Evolutionary conservation across 495 filamentous ascomycete species (phyloP).

Genomic region (Geoglossum glabrum): DNA sequence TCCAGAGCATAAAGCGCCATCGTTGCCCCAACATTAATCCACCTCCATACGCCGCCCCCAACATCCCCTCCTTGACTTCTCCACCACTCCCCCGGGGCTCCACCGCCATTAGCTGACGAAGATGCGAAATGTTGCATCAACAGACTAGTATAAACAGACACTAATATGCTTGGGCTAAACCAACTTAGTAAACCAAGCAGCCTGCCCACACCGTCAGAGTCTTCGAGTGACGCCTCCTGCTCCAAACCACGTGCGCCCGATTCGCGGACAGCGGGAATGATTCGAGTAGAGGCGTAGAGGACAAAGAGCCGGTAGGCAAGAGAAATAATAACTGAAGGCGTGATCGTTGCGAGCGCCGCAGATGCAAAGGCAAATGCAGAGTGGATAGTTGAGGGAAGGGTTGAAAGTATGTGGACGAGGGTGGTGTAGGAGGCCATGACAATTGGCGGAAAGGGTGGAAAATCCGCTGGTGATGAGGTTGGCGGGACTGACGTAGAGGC

Average conservation of each 20-base stretch:
- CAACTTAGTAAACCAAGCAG: conserved; percentile 66
- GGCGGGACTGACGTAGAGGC: conserved; percentile 24
- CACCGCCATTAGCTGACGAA: conserved; percentile 34
- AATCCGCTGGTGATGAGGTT: conserved; percentile 32
- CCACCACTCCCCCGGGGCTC: conserved; percentile 63
- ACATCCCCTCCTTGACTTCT: conserved; percentile 54
- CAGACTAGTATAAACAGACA: conserved; percentile 91
- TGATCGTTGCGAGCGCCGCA: conserved; percentile 80
- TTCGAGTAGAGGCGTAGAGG: conserved; percentile 84
- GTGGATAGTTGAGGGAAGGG: conserved; percentile 63
- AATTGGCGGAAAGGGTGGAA: conserved; percentile 84
- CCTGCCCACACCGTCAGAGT: conserved; percentile 61
- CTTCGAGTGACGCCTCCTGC: conserved; percentile 66
- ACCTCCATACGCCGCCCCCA: conserved; percentile 74
- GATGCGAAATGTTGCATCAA: conserved; percentile 85
- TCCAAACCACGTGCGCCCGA: conserved; percentile 62
- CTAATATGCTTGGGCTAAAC: conserved; percentile 80
- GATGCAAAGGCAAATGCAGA: conserved; percentile 72
- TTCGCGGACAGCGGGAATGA: conserved; percentile 82
- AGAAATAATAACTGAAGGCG: conserved; percentile 83
- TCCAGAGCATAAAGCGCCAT: conserved; percentile 82
- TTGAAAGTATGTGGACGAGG: conserved; percentile 61
- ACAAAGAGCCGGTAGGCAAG: conserved; percentile 83
- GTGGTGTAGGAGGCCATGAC: conserved; percentile 98
- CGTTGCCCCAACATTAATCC: conserved; percentile 75